Evolutionary conservation across 345 rosid genomes (phyloP).

Genomic region (Heritiera littoralis): DNA sequence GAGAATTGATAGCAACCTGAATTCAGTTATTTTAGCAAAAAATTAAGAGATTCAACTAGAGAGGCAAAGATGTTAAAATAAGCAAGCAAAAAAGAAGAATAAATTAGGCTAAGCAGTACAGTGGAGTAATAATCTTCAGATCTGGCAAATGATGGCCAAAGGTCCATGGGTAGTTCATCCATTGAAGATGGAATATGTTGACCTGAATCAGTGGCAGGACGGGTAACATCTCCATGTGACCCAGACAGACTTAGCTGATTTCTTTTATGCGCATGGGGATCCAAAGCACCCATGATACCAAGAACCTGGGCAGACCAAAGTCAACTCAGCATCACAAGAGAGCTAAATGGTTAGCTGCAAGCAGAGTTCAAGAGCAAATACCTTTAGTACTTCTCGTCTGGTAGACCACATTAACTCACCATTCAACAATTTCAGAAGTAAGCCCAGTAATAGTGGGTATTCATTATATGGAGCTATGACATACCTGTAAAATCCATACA

Average conservation of each 20-base stretch:
- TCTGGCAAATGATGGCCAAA: conserved; percentile 91
- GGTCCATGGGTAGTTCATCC: conserved; percentile 89
- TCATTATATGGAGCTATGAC: conserved; percentile 94
- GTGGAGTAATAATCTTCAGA: conserved; percentile 96
- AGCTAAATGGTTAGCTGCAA: conserved; percentile 16
- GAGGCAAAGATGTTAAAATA: conserved; percentile 21
- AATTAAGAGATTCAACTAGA: not conserved
- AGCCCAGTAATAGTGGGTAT: conserved; percentile 87
- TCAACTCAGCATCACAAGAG: conserved; percentile 29
- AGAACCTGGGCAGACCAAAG: conserved; percentile 66
- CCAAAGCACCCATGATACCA: conserved; percentile 98
- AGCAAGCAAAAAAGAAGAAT: conserved; percentile 20
- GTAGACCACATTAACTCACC: conserved; percentile 97
- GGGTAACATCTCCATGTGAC: conserved; percentile 84
- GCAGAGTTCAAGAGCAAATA: conserved; percentile 35
- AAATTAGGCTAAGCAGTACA: conserved; percentile 44
- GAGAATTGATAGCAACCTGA: conserved; percentile 97
- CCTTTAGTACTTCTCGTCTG: conserved; percentile 98
- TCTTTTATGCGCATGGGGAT: conserved; percentile 91
- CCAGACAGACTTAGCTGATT: conserved; percentile 81
- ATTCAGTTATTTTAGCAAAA: conserved; percentile 11
- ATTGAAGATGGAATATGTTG: conserved; percentile 77
- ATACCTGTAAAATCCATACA: conserved; percentile 51
- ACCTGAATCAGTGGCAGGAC: conserved; percentile 91
- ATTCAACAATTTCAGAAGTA: conserved; percentile 92